Conservation (phyloP, 2,329 filamentous ascomycete species). For the Bipolaris gigantea region DNA sequence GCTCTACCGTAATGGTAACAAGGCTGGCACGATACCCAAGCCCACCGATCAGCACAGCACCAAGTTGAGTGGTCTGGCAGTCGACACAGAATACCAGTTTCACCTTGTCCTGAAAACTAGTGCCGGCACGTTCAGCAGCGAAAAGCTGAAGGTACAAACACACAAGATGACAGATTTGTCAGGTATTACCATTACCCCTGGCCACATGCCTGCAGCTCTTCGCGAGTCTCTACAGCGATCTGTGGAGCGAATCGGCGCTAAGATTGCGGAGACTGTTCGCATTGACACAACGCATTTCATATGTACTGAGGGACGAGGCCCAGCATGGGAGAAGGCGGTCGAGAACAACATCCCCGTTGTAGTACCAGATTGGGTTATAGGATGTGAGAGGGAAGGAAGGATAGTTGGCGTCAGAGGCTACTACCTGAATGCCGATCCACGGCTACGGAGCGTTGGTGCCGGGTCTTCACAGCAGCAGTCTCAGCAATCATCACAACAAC, state of each 20-base stretch:
- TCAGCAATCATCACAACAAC: conserved; percentile 23
- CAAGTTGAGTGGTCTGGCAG: conserved; percentile 94
- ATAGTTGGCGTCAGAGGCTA: conserved; percentile 95
- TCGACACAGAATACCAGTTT: conserved; percentile 95
- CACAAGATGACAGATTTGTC: conserved; percentile 99
- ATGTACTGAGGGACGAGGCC: conserved; percentile 87
- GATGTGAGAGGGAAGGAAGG: conserved; percentile 89
- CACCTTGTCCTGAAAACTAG: conserved; percentile 88
- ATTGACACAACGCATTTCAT: conserved; percentile 99
- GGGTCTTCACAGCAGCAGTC: conserved; percentile 32
- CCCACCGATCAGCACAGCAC: conserved; percentile 87
- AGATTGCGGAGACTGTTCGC: conserved; percentile 83
- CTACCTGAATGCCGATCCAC: conserved; percentile 84
- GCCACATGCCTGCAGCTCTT: conserved; percentile 73
- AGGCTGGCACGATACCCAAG: conserved; percentile 91
- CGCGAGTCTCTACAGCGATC: conserved; percentile 74
- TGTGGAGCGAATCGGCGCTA: conserved; percentile 87
- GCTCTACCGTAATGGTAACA: conserved; percentile 93
- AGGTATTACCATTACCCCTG: conserved; percentile 91
- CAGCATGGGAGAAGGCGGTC: conserved; percentile 92
- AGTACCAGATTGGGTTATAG: conserved; percentile 93
- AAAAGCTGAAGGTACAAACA: conserved; percentile 82
- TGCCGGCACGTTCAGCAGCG: conserved; percentile 82
- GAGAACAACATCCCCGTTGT: conserved; percentile 99
- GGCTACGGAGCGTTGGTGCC: conserved; percentile 57